These are phyloP conservation scores for Tetrapyrgos nigripes DNA, from an alignment of 1,284 basidiomycete genomes.

Conservation along the genomic window DNA sequence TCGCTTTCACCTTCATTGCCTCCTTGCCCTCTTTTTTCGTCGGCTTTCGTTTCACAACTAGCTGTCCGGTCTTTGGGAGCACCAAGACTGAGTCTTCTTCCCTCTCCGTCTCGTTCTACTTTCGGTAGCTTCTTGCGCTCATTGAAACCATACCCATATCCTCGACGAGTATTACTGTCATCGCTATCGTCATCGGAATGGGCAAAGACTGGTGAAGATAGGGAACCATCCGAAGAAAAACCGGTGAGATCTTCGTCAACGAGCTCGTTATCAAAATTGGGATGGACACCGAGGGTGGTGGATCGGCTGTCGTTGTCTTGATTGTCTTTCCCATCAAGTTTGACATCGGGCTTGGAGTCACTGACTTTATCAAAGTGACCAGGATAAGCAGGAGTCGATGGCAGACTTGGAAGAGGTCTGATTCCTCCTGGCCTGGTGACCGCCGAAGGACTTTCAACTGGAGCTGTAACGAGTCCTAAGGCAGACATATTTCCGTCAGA, in stretches of 20 bases:
- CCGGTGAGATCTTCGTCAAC: conserved; percentile 11
- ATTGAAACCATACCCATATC: conserved; percentile 95
- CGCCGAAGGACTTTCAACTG: no score
- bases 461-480: background rate
- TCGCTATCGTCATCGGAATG: conserved; percentile 22
- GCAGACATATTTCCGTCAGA: background rate
- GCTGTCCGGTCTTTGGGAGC: background rate
- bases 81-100: background rate
- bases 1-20: conserved; percentile 5
- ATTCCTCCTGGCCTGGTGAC: background rate
- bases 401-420: background rate
- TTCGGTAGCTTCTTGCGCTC: conserved; percentile 27
- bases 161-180: conserved; percentile 57
- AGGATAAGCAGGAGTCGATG: background rate
- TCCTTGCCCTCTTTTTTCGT: conserved; percentile 1
- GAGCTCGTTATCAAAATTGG: conserved; percentile 10
- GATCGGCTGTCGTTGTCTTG: no score
- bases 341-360: background rate
- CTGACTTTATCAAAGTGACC: background rate
- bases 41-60: background rate
- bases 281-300: conserved; percentile 3
- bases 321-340: no score
- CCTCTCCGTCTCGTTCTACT: conserved; percentile 7
- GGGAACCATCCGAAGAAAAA: conserved; percentile 17
- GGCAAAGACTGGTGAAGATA: conserved; percentile 40